Base-by-base conservation (phyloP, 345 rosid genomes). In the Erucastrum elatum region DNA sequence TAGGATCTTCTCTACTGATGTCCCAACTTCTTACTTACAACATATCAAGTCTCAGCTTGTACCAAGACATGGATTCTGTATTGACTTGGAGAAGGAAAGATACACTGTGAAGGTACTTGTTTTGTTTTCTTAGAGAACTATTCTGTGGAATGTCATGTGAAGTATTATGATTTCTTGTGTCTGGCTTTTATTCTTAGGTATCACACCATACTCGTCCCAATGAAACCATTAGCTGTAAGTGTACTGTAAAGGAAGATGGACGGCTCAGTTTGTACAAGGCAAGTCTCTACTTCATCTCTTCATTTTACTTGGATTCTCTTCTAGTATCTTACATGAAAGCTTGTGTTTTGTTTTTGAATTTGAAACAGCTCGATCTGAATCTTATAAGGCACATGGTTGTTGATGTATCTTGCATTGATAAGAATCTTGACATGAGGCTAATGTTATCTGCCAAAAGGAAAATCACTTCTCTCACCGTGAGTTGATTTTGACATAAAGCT, bases 361-460 rank as follows among this genome's bases (percentile, higher is more conserved):
- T n/a, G 5, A 1, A 65, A 75, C 70, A 90, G 95, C 80, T 78
- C 3, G 88, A 88, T 11, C 78, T 84, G 39, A 81, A 72, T 67
- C 87, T n/a, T 27, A 60, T 84, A 39, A 86, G 90, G 49, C 85
- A 90, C 58, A 77, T 90, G 86, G 82, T 88, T 46, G 66, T 64
- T 26, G 95, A 92, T 75, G 70, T 88, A 44, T 87, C 91, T 0
- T 90, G 91, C 80, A 85, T 88, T 60, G 82, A 83, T 68, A 88
- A 80, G 85, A 81, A 86, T 87, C 75, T 89, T 3, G 97, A 90
- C 77, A 72, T 92, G 80, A 89, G 97, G 87, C 75, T 92, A 31
- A 79, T 84, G 88, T 75, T 90, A 7, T 6, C 77, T 77, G 35
- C 85, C 56, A 89, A 88, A 77, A 87, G 80, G 78, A 84, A 80